Evolutionary conservation across 2,329 filamentous ascomycete species (phyloP), one percentile per base, ranked within the genome.

Genomic region (Trematosphaeria pertusa): DNA sequence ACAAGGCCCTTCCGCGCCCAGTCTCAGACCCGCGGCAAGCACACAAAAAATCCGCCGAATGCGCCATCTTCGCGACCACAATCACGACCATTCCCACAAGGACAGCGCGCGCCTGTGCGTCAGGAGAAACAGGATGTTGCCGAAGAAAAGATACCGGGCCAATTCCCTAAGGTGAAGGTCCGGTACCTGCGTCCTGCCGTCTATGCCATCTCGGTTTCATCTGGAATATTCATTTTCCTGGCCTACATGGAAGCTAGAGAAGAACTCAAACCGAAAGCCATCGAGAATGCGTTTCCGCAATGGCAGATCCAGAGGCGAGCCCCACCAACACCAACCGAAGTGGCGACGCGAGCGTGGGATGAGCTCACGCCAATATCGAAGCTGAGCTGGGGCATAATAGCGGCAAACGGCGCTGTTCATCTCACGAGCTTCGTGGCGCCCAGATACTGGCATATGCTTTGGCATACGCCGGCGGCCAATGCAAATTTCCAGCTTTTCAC

Each of bases 401-500:
- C 50, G 8, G 48, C 59, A 8, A 67, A 64, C 45, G 59, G 50
- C 14, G 54, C 48, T 11, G 52, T 69, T 8, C 66, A 71, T 45
- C 52, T 67, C 7, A 52, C 46, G 24, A 60, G 58, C 28, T 59
- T 64, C 22, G 28, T 64, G 5, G 36, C 55, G 6, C 62, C 59
- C 26, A 44, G 44, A 3, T 54, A 51, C 18, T 69, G 65, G 67
- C 35, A 55, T 4, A 17, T 33, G 9, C 24, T 71, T 9, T 69
- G 65, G 67, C 68, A 71, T 39, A 46, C 54, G 6, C 68, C 68
- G 2, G 61, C 54, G n/a, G 51, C 50, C 5, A 65, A 64, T 32
- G 50, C 56, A 35, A 66, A 66, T 18, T 65, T 61, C 39, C 64
- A 65, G 1, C 57, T 66, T 21, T 59, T 71, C 32, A 66, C 61